A percentile compares a stretch with the other conserved stretches of the same genome.
These are phyloP conservation scores for Apophysomyces sp. DNA, from an alignment of 371 early-diverging fungal species.

Conservation along the genomic window DNA sequence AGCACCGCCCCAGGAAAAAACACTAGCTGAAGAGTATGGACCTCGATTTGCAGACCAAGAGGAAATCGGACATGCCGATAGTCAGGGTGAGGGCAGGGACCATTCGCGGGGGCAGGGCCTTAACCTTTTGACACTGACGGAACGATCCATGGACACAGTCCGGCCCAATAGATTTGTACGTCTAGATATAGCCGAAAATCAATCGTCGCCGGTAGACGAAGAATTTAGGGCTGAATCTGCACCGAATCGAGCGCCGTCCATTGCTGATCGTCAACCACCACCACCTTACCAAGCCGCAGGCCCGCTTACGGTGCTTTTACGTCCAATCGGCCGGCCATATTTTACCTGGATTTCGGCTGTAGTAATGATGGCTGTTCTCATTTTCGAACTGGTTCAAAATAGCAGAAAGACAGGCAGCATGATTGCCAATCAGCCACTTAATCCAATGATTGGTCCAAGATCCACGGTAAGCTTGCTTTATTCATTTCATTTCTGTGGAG, in stretches of 20 bases:
- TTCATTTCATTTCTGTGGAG: not conserved
- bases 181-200: slow-evolving; percentile 1
- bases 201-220: not conserved
- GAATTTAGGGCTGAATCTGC: not conserved
- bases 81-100: not conserved
- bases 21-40: slow-evolving; percentile 13
- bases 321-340: slow-evolving; percentile 16
- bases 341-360: slow-evolving; percentile 45
- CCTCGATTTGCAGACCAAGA: slow-evolving; percentile 1
- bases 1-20: slow-evolving; percentile 11
- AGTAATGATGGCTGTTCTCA: slow-evolving; percentile 40
- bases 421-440: slow-evolving; percentile 40
- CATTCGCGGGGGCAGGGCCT: not conserved
- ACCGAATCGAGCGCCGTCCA: not conserved
- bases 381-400: slow-evolving; percentile 42
- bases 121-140: not conserved
- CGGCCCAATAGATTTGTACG: not conserved
- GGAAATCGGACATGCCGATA: not conserved
- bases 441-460: slow-evolving; percentile 55
- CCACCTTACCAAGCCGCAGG: not conserved
- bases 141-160: not conserved
- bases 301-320: slow-evolving; percentile 4
- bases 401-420: slow-evolving; percentile 28
- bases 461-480: slow-evolving; percentile 18
- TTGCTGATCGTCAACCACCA: not conserved